Evolutionary conservation across 805 yeast species (phyloP).

Genomic region (Ogataea angusta): DNA sequence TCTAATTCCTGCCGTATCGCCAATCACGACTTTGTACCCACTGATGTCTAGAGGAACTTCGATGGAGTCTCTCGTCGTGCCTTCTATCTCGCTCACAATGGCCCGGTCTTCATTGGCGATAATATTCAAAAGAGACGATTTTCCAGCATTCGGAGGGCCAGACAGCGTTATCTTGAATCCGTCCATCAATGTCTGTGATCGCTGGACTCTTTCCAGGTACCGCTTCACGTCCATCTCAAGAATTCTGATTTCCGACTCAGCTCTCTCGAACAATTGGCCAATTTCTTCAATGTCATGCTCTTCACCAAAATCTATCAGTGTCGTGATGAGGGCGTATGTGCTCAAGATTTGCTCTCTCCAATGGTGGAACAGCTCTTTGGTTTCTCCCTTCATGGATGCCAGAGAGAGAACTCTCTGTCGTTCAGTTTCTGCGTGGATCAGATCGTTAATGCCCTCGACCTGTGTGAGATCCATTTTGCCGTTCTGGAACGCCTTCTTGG

Average conservation of each 20-base stretch:
- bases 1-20: constrained; percentile 94
- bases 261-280: constrained; percentile 48
- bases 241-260: constrained; percentile 38
- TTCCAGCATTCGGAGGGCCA: constrained; percentile 97
- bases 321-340: constrained; percentile 73
- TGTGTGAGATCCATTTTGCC: constrained; percentile 83
- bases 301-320: constrained; percentile 92
- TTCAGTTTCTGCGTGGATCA: constrained; percentile 94
- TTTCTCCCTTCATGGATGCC: constrained; percentile 67
- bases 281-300: constrained; percentile 80
- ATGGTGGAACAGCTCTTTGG: constrained; percentile 45
- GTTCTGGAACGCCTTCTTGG: constrained; percentile 80
- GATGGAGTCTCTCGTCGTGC: constrained; percentile 88
- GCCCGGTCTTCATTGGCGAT: constrained; percentile 80
- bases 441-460: constrained; percentile 82
- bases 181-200: constrained; percentile 59
- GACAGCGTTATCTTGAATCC: constrained; percentile 74
- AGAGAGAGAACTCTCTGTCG: constrained; percentile 75
- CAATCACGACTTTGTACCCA: constrained; percentile 79
- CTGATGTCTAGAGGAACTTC: constrained; percentile 77
- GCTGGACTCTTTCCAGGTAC: constrained; percentile 45
- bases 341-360: constrained; percentile 72
- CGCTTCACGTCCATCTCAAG: constrained; percentile 45
- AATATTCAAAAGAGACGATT: constrained; percentile 79
- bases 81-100: constrained; percentile 86